These are phyloP conservation scores for Tuctoria greenei DNA, from an alignment of 176 grass and related monocot species.

Conservation along the genomic window DNA sequence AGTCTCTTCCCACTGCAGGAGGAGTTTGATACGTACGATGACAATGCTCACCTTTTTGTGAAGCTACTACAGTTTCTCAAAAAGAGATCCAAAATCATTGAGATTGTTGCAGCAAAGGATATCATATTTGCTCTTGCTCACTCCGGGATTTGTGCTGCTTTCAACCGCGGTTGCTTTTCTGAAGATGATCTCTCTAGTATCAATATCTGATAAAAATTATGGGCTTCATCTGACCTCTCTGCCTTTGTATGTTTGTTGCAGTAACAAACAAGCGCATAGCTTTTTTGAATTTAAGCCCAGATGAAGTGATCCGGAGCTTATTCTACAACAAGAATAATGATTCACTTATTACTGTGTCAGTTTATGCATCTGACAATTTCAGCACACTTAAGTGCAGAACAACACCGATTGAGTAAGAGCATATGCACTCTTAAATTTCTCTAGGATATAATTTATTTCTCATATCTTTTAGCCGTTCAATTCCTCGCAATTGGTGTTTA, in stretches of 20 bases:
- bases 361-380: conserved; percentile 96
- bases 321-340: conserved; percentile 99
- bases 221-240: conserved; percentile 11
- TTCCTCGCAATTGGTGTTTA: background rate
- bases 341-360: conserved; percentile 98
- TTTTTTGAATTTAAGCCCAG: conserved; percentile 92
- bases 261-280: conserved; percentile 86
- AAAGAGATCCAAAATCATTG: conserved; percentile 93
- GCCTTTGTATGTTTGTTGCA: conserved; percentile 48
- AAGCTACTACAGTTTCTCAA: conserved; percentile 90
- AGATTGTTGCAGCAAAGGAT: conserved; percentile 96
- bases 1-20: conserved; percentile 53
- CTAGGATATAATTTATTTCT: background rate
- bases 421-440: background rate
- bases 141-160: conserved; percentile 92
- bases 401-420: conserved; percentile 88
- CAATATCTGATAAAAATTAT: background rate
- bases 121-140: conserved; percentile 97
- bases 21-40: conserved; percentile 94
- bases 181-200: conserved; percentile 10
- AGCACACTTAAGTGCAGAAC: conserved; percentile 98
- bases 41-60: conserved; percentile 80
- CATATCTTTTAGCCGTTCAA: background rate
- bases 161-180: conserved; percentile 68
- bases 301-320: conserved; percentile 98